A percentile compares a stretch with the other conserved stretches of the same genome.
phyloP scores from a whole-genome alignment of 140 eudicot genomes.

The Anethum foeniculum region DNA sequence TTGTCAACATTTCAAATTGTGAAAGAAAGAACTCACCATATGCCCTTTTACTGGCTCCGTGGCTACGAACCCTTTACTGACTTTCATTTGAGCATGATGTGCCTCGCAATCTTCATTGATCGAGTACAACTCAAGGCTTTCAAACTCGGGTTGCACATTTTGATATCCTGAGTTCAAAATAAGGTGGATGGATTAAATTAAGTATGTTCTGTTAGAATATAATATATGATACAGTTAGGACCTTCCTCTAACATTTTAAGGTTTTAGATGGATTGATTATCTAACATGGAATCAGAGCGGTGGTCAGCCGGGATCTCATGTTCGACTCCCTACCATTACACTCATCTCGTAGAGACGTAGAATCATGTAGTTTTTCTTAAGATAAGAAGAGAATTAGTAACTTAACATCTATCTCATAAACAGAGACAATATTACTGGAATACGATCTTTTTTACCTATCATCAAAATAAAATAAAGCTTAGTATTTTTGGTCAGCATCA shows the following conservation, averaged over 20 bases:
- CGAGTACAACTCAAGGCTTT: slow-evolving; percentile 48
- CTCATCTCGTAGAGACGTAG: background rate
- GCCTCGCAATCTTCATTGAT: slow-evolving; percentile 65
- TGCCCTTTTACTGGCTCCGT: slow-evolving; percentile 94
- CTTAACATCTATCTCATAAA: background rate
- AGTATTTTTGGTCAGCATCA: too few species aligned
- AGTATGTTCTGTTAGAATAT: background rate
- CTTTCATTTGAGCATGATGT: slow-evolving; percentile 72
- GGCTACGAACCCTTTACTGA: slow-evolving; percentile 85
- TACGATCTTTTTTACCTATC: too few species aligned
- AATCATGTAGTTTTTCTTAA: too few species aligned
- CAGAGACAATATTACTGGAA: background rate
- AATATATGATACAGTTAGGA: too few species aligned
- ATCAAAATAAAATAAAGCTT: too few species aligned
- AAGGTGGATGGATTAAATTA: background rate
- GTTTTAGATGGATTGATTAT: too few species aligned
- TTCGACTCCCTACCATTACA: too few species aligned
- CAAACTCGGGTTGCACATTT: slow-evolving; percentile 36
- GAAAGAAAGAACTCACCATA: slow-evolving; percentile 64
- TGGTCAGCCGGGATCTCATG: too few species aligned
- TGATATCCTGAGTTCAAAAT: slow-evolving; percentile 50
- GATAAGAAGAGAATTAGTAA: background rate
- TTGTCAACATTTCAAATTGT: background rate
- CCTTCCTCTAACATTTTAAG: too few species aligned
- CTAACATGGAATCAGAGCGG: too few species aligned